phyloP scores from a whole-genome alignment of 139 green algal species.

The Deuterostichococcus epilithicus region DNA sequence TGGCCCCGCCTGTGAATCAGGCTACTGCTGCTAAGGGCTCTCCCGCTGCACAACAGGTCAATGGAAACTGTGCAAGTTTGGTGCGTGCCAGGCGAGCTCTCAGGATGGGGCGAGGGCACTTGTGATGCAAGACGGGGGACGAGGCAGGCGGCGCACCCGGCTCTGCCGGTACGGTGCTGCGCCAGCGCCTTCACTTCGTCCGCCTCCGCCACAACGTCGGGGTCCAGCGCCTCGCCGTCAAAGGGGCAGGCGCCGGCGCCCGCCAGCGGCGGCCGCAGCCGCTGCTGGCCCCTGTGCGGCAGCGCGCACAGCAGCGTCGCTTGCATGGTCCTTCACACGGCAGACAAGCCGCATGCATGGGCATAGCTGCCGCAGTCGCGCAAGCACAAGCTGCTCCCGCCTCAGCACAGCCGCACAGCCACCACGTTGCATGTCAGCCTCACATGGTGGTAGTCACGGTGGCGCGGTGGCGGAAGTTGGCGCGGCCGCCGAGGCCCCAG shows the following conservation, averaged over 20 bases:
- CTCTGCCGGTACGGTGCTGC: constrained; percentile 23
- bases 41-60: too few relatives aligned
- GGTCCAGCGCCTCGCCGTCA: constrained; percentile 23
- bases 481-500: constrained; percentile 39
- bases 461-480: not conserved
- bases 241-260: not conserved
- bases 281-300: not conserved
- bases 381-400: too few relatives aligned
- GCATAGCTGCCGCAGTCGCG: too few relatives aligned
- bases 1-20: too few relatives aligned
- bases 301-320: constrained; percentile 6
- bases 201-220: constrained; percentile 70
- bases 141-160: not conserved
- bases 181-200: constrained; percentile 52
- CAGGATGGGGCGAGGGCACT: too few relatives aligned
- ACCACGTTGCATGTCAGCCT: too few relatives aligned
- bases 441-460: not conserved
- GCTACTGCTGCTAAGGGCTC: too few relatives aligned
- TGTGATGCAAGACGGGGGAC: too few relatives aligned
- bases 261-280: not conserved
- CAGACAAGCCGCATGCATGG: too few relatives aligned
- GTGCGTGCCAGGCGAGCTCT: too few relatives aligned
- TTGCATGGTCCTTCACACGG: not conserved
- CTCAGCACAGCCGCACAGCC: too few relatives aligned
- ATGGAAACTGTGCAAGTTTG: too few relatives aligned